A percentile compares a stretch with the other conserved stretches of the same genome.
These are phyloP conservation scores for Sarocladium kiliense DNA, from an alignment of 2,329 filamentous ascomycete species.

Conservation along the genomic window DNA sequence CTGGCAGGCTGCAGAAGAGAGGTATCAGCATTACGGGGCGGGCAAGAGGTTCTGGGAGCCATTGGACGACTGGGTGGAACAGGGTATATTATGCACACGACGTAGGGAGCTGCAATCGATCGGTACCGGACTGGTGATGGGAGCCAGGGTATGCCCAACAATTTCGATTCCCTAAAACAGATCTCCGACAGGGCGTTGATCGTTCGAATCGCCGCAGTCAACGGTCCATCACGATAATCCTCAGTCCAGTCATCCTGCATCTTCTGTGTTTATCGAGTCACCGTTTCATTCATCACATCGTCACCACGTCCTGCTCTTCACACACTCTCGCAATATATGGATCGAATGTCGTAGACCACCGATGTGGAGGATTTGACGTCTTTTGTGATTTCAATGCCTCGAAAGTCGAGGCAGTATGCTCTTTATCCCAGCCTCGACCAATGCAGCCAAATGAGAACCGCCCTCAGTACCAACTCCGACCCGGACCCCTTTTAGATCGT, in stretches of 20 bases:
- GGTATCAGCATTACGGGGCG: background rate
- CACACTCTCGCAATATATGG: background rate
- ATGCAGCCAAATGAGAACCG: conserved; percentile 58
- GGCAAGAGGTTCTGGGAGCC: background rate
- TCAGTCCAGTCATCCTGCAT: too few relatives aligned
- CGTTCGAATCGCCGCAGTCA: too few relatives aligned
- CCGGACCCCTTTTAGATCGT: conserved; percentile 71
- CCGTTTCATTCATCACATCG: conserved; percentile 2
- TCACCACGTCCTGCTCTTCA: conserved; percentile 5
- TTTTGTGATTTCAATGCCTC: conserved; percentile 48
- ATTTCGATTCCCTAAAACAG: too few relatives aligned
- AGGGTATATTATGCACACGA: background rate
- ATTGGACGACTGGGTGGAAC: background rate
- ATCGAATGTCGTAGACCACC: conserved; percentile 6
- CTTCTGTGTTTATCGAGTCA: background rate
- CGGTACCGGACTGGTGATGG: background rate
- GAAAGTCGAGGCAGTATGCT: conserved; percentile 43
- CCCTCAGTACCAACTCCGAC: conserved; percentile 57
- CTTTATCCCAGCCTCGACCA: conserved; percentile 53
- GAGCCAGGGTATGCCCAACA: too few relatives aligned
- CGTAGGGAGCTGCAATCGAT: background rate
- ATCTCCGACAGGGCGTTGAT: too few relatives aligned
- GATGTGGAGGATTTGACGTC: conserved; percentile 33
- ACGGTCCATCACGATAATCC: too few relatives aligned
- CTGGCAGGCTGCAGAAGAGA: too few relatives aligned